Conservation (phyloP, 768 basidiomycete genomes). For the Tephrocybe sp. region DNA sequence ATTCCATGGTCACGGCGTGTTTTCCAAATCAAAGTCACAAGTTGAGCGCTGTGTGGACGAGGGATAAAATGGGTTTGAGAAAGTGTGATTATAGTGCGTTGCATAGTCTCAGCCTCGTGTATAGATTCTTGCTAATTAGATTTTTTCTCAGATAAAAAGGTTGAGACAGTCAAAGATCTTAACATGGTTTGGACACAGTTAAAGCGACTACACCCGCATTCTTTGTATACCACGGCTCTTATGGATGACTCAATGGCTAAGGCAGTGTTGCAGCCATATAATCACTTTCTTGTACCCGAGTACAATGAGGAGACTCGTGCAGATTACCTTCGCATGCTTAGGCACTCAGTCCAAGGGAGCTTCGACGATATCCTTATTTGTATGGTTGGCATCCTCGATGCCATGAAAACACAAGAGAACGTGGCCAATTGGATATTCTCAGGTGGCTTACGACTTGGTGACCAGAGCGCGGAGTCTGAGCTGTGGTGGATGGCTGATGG, state of each 20-base stretch:
- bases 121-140: background rate
- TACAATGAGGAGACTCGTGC: conserved; percentile 37
- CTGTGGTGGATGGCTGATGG: no score
- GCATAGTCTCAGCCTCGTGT: background rate
- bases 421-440: conserved; percentile 67
- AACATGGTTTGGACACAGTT: conserved; percentile 57
- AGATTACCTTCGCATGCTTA: background rate
- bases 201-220: conserved; percentile 29
- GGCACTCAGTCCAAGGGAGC: background rate
- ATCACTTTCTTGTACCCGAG: conserved; percentile 73
- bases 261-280: conserved; percentile 69
- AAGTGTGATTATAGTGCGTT: conserved; percentile 61
- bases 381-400: conserved; percentile 67
- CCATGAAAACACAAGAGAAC: conserved; percentile 55
- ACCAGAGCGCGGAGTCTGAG: no score
- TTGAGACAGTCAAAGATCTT: conserved; percentile 69
- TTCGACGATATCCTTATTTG: conserved; percentile 49
- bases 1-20: conserved; percentile 63
- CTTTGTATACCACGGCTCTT: conserved; percentile 41
- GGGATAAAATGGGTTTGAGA: conserved; percentile 68
- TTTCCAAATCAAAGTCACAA: conserved; percentile 44
- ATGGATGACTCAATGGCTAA: conserved; percentile 54
- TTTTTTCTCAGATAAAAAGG: conserved; percentile 34
- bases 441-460: conserved; percentile 36
- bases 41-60: conserved; percentile 72